Conservation (phyloP, 768 basidiomycete genomes). For the Panaeolus papilionaceus region DNA sequence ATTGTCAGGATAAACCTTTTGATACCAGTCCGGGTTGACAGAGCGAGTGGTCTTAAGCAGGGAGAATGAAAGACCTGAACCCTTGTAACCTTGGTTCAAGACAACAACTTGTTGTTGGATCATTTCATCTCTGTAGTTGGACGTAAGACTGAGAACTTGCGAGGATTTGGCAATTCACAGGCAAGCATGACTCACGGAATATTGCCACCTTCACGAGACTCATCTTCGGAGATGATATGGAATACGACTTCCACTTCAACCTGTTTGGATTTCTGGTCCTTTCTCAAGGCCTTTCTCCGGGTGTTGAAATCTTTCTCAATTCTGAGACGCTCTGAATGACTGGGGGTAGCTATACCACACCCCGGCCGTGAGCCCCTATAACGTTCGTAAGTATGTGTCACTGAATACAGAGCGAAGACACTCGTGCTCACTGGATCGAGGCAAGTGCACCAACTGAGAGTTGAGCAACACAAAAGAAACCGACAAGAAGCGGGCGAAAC, state of each 20-base stretch:
- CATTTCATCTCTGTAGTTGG: constrained; percentile 30
- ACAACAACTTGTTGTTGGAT: constrained; percentile 43
- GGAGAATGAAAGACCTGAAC: constrained; percentile 40
- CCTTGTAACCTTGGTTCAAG: constrained; percentile 45
- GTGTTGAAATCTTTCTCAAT: not conserved
- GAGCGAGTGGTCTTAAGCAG: constrained; percentile 45
- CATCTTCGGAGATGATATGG: constrained; percentile 49
- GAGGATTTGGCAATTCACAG: not conserved
- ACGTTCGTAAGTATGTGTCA: not conserved
- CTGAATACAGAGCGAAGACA: not conserved
- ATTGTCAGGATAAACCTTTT: constrained; percentile 20
- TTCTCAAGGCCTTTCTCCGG: not conserved
- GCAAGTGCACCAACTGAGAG: not conserved
- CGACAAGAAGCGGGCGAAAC: not conserved
- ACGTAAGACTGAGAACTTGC: not conserved
- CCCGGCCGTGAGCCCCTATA: not conserved
- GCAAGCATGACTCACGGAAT: constrained; percentile 41
- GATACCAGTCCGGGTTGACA: constrained; percentile 46
- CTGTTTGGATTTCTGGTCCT: not conserved
- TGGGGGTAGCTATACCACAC: not conserved
- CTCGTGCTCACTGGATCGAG: not conserved
- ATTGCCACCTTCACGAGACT: constrained; percentile 44
- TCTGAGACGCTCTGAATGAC: not conserved
- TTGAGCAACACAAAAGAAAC: not conserved
- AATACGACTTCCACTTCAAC: constrained; percentile 45